Evolutionary conservation across 1,284 basidiomycete genomes (phyloP), one percentile per base, ranked within the genome.

Genomic region (Ganoderma boninense): DNA sequence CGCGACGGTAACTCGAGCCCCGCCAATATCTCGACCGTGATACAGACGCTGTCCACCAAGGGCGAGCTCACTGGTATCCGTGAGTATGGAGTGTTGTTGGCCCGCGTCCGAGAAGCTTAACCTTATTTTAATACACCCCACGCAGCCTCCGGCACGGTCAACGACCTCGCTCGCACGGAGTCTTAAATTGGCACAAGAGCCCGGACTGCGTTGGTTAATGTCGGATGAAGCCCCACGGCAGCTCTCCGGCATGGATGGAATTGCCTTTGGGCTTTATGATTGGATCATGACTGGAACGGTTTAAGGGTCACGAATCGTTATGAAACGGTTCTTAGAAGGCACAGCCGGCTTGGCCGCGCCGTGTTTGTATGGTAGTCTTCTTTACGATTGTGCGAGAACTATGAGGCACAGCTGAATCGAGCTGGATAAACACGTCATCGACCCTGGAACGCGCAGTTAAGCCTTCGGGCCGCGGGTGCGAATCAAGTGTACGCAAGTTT

Each of bases 1-100:
- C 66, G 75, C 38, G 65, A 76, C 60, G 81, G 81, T 14, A 81
- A 81, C 64, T 35, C 44, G 1, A 71, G 76, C 29, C 82, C 82
- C 14, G 80, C 78, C 11, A 72, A 69, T 10, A 80, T 82, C 68
- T 69, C 72, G 32, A 69, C 63, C 46, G 67, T 69, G 57, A 56
- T 82, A 65, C 75, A 79, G 68, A 29, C 49, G 20, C 70, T 77
- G 49, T 74, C 73, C 46, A 64, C 79, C 56, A 78, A 76, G 40
- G 75, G 75, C 56, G 77, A 73, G 16, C 74, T 83, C 46, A 73
- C 73, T 59, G 75, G 76, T 65, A 74, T 82, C 68, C 78, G 76
- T 77, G 63, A 70, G 76, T 74, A 57, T 26, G 11, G 20, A 16
- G 18, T 42, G 26, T 18, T 44, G 43, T 38, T 18, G n/a, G 26